Evolutionary conservation across 495 filamentous ascomycete species (phyloP), one percentile per base, ranked within the genome.

Genomic region (Amniculicola lignicola): DNA sequence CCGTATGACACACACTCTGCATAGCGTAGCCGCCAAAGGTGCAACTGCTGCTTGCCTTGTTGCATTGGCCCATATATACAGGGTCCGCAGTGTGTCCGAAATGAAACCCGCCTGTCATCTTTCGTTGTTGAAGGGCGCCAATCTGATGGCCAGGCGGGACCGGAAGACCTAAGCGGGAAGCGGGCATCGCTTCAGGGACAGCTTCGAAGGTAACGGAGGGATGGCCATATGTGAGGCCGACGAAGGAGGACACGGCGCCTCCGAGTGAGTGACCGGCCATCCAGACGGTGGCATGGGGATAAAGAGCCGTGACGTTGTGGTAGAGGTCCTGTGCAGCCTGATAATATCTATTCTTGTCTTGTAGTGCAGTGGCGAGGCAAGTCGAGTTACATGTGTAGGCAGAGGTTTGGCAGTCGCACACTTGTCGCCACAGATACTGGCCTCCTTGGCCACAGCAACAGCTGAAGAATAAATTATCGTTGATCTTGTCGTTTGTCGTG

Each of bases 21-120:
- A 98, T 75, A 5, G 94, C 90, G 68, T 97, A 98, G 4, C 93
- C 93, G n/a, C 80, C 91, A 63, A 93, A 84, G 15, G 90, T 90
- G 67, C 93, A 98, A 5, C 80, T 78, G 11, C 91, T 88, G 22
- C 86, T 89, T 14, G 88, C 88, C 28, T 86, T 87, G 67, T 95
- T 95, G 70, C 93, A 98, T 9, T 85, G 86, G 24, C 93, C 93
- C 78, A 96, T 90, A 67, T 84, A 98, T 4, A 98, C 80, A 0
- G 93, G 93, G 71, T 98, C 93, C 6, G 94, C 93, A 4, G 89
- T 97, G 66, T 97, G 89, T 5, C 93, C 93, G 65, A 96, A 89
- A 71, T 98, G 94, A 62, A 82, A 95, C n/a, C 85, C 76, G 2
- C 89, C 92, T 2, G 88, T 94, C 61, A 79, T 79, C 44, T 77